Percentiles rank a stretch among this genome's conserved stretches.
Conservation (phyloP, 345 rosid species). For the Mercurialis annua region DNA sequence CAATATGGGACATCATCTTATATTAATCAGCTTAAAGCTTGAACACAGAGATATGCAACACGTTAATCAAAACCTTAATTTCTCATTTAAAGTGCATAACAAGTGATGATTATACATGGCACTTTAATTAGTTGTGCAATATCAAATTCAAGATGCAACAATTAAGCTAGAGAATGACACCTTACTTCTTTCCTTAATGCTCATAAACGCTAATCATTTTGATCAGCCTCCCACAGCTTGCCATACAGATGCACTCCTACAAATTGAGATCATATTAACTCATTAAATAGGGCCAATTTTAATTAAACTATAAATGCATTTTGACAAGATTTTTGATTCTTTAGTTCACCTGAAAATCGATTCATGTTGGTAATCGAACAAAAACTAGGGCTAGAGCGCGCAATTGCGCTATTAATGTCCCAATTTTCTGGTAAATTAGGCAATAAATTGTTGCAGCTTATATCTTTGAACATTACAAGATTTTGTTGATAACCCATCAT, state of each 20-base stretch:
- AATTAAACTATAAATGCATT: neutral
- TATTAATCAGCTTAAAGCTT: too few species aligned
- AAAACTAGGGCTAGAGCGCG: constrained; percentile 39
- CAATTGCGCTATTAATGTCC: constrained; percentile 41
- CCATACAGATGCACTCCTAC: constrained; percentile 45
- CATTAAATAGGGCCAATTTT: too few species aligned
- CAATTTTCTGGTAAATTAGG: constrained; percentile 43
- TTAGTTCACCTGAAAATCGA: constrained; percentile 34
- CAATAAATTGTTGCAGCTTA: constrained; percentile 26
- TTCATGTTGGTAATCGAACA: constrained; percentile 34
- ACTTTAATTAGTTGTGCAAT: neutral
- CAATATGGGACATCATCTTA: too few species aligned
- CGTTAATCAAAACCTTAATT: neutral
- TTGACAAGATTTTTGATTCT: neutral
- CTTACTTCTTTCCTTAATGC: constrained; percentile 12
- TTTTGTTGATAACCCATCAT: constrained; percentile 28
- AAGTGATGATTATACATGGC: neutral
- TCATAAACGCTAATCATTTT: constrained; percentile 4
- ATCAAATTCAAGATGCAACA: neutral
- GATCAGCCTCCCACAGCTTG: constrained; percentile 30
- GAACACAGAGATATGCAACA: neutral
- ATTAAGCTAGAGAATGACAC: neutral
- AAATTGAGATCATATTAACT: constrained; percentile 16
- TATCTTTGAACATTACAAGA: constrained; percentile 33
- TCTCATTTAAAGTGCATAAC: neutral